A percentile compares a stretch with the other conserved stretches of the same genome.
phyloP scores from a whole-genome alignment of 768 basidiomycete species.

The Lactarius hengduanensis region DNA sequence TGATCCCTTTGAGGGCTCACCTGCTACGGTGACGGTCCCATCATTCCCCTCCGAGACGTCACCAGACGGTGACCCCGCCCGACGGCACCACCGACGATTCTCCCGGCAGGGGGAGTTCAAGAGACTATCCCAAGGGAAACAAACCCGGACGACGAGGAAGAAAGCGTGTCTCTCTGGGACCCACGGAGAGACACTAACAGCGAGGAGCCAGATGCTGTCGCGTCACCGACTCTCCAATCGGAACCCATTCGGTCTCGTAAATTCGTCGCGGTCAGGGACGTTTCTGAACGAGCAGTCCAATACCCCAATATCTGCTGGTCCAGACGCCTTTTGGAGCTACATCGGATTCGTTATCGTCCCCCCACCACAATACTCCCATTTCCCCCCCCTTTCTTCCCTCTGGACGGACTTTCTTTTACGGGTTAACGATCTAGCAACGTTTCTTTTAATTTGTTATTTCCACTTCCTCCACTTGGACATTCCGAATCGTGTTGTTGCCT shows the following conservation, averaged over 20 bases:
- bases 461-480: slow-evolving; percentile 10
- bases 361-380: background rate
- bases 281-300: slow-evolving; percentile 2
- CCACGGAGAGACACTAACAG: slow-evolving; percentile 5
- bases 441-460: background rate
- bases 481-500: background rate
- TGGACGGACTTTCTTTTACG: slow-evolving; percentile 2
- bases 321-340: background rate
- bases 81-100: slow-evolving; percentile 35
- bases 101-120: slow-evolving; percentile 44
- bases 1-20: slow-evolving; percentile 22
- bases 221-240: slow-evolving; percentile 15
- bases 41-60: slow-evolving; percentile 10
- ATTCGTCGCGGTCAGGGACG: slow-evolving; percentile 5
- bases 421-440: slow-evolving; percentile 20
- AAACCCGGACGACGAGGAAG: slow-evolving; percentile 54
- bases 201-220: slow-evolving; percentile 5
- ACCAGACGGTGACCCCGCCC: background rate
- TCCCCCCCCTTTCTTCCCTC: background rate
- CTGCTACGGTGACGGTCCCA: slow-evolving; percentile 11
- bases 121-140: slow-evolving; percentile 41
- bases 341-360: background rate
- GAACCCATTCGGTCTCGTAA: slow-evolving; percentile 27
- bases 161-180: slow-evolving; percentile 54
- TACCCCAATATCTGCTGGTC: background rate